Evolutionary conservation across 148 eudicot species (phyloP).

Genomic region (Vaccinium myrtillus): DNA sequence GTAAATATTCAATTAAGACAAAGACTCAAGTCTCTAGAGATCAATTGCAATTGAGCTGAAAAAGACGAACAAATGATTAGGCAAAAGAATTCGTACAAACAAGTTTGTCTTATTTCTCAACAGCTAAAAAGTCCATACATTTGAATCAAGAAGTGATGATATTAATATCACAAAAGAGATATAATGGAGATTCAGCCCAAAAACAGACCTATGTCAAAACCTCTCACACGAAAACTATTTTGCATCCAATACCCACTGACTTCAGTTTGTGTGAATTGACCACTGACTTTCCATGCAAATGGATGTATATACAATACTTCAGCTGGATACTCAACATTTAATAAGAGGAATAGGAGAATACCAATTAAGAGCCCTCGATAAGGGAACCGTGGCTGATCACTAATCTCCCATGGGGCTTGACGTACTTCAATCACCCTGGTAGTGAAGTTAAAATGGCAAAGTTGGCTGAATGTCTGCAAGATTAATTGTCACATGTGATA

Average conservation of each 20-base stretch:
- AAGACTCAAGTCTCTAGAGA: neutral
- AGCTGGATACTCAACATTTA: neutral
- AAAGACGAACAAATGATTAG: neutral
- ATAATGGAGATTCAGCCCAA: neutral
- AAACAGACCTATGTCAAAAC: neutral
- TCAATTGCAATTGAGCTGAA: neutral
- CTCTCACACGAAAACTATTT: neutral
- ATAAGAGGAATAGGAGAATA: slow-evolving; percentile 18
- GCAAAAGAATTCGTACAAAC: neutral
- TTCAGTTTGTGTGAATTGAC: too few species aligned
- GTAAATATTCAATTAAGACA: neutral
- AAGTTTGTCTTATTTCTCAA: neutral
- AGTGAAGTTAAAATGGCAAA: slow-evolving; percentile 59
- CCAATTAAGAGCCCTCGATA: slow-evolving; percentile 90
- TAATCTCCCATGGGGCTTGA: slow-evolving; percentile 65
- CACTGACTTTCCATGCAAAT: neutral
- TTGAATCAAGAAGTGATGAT: neutral
- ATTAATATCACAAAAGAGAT: neutral
- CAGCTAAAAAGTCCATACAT: neutral
- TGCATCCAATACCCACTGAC: neutral
- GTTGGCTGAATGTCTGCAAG: slow-evolving; percentile 89
- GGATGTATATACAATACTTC: neutral
- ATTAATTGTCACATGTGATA: neutral
- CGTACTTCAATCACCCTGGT: slow-evolving; percentile 59
- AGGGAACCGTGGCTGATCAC: slow-evolving; percentile 79